Percentiles rank a stretch among this genome's conserved stretches.
These are phyloP conservation scores for Macaranga tanarius DNA, from an alignment of 441 rosid species.

Conservation along the genomic window DNA sequence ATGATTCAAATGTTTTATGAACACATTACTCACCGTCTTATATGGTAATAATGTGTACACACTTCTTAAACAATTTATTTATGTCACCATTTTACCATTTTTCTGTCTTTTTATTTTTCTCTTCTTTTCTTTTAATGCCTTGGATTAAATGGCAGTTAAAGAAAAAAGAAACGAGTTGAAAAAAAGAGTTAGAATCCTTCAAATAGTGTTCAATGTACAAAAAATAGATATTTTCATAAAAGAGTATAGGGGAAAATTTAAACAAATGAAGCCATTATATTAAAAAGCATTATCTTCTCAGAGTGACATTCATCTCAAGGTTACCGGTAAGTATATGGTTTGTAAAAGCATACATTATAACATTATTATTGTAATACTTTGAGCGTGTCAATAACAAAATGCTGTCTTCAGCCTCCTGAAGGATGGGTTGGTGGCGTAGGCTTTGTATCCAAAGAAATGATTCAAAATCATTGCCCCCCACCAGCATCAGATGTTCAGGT, in stretches of 20 bases:
- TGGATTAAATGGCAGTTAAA: too few species aligned
- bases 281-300: neutral
- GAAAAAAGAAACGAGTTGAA: too few species aligned
- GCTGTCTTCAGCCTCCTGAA: slow-evolving; percentile 53
- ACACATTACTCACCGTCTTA: too few species aligned
- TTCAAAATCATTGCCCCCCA: slow-evolving; percentile 51
- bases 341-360: neutral
- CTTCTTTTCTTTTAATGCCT: too few species aligned
- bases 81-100: too few species aligned
- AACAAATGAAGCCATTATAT: neutral
- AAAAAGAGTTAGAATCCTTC: too few species aligned
- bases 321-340: neutral
- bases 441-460: slow-evolving; percentile 56
- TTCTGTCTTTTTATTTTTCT: too few species aligned
- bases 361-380: neutral
- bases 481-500: slow-evolving; percentile 56
- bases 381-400: slow-evolving; percentile 11
- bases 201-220: too few species aligned
- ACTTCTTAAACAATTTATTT: too few species aligned
- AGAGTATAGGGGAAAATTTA: neutral
- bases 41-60: too few species aligned
- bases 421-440: slow-evolving; percentile 69
- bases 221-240: neutral
- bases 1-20: too few species aligned
- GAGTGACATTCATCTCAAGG: neutral